Evolutionary conservation across 2,329 filamentous ascomycete species (phyloP), one percentile per base, ranked within the genome.

Genomic region (Colletotrichum sansevieriae): DNA sequence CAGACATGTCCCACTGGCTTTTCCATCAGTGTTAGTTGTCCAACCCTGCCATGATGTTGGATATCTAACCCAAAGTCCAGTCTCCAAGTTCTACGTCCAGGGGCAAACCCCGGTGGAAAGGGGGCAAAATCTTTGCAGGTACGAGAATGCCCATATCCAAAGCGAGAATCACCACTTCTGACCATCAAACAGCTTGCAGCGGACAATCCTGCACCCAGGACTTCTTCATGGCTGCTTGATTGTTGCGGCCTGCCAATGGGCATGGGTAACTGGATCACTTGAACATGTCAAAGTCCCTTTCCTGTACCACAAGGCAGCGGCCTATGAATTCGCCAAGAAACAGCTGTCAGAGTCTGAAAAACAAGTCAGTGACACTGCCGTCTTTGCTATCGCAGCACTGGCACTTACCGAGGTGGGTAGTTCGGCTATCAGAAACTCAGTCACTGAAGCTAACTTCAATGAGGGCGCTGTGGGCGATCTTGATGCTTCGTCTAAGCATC

Each of bases 221-320:
- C 82, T 83, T 65, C 81, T 83, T 71, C 81, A 83, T 70, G 82
- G 81, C 71, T 82, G 81, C 25, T 73, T 83, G 55, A 78, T 83
- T 70, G 76, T 83, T 70, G 83, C 82, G 20, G 80, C 80, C 25
- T 79, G 82, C 59, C 82, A 83, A 59, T 83, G 81, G 80, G 80
- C 81, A 25, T 83, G 82, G 82, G 78, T 81, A 52, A 83, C 79
- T 2, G 82, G 82, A 35, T 81, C 81, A 59, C 78, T 81, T 72
- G 82, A 83, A 60, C 77, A 81, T 59, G 81, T 83, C 71, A 79
- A 80, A 71, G 76, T 83, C 22, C 80, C 82, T 11, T 83, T 83
- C 71, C 76, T 83, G 59, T 82, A 83, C 65, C 82, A 83, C 73
- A 84, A 84, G 71, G 76, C 82, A 29, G 80, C 82, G 55, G 82